Base-by-base conservation (phyloP, 257 asterid genomes). In the Paraleonurus japonicus region DNA sequence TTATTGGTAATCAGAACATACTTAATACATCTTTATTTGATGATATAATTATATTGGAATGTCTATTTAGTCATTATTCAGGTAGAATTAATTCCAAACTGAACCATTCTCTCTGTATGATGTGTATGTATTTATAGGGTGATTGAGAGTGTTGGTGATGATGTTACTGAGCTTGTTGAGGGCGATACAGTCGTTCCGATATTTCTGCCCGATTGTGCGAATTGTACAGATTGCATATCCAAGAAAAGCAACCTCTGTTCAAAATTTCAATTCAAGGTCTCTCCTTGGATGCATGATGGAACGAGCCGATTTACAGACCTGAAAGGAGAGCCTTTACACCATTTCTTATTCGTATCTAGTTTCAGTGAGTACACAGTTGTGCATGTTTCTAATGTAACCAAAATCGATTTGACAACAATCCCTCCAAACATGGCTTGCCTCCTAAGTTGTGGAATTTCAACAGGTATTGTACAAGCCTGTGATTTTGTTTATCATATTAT, bases 361-460 rank as follows among this genome's bases (percentile, higher is more conserved):
- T 94, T 94, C 79, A 37, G 78, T 0, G 93, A 94, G 86, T 94
- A 90, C 79, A 94, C 99, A 3, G 96, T 94, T 9, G 78, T 86
- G 30, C 85, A 86, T 47, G 69, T 83, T 53, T 84, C 88, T 32
- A 86, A 80, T 39, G 67, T 89, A 1, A 83, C 87, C 1, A 94
- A 86, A 79, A 55, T 87, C 13, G 95, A 83, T 67, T 69, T 87
- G 3, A 45, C 74, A 3, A 77, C 76, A 3, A 77, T 91, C 70
- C 96, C 99, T 1, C 95, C 99, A 4, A 76, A 87, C 76, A 71
- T 81, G 77, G 97, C 92, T 32, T 91, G 96, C 78, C 99, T 94
- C 51, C 83, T 94, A 0, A 88, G 95, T 54, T 94, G 99, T 83
- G 99, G 99, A 26, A 91, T 80, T n/a, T 87, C 98, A 5, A 84